Evolutionary conservation across 1,139 yeast genomes (phyloP), one percentile per base, ranked within the genome.

Genomic region (Protomyces inouyei): DNA sequence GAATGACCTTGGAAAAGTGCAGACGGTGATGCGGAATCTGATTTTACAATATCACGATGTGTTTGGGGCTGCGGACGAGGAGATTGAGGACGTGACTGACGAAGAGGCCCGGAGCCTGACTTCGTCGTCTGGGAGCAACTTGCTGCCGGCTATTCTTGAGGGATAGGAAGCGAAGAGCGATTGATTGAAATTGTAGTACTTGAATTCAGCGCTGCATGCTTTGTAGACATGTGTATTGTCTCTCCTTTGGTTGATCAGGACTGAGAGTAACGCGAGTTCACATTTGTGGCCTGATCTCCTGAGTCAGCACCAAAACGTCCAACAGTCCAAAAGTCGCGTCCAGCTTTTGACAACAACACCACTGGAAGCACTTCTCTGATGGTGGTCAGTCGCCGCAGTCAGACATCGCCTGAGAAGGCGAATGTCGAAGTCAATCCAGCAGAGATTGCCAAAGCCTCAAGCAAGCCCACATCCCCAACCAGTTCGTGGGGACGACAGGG

Each of bases 31-130:
- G 16, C 53, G 63, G 25, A 61, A 54, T 23, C 16, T 64, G 23
- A 64, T 64, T 28, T 21, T 64, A 45, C 66, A 60, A 48, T 61
- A 65, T 28, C 60, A 54, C 21, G 61, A 54, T 56, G 46, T 64
- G n/a, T 64, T 64, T 52, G 23, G 59, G 9, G 37, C 56, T 1
- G 64, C 45, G 16, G 60, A 54, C 1, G 60, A 60, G 10, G 37
- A 10, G 4, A 54, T 25, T 14, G 55, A 57, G 14, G 48, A 43
- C 8, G 9, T 10, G 16, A 16, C 23, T 18, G 48, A 43, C 23
- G 48, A 43, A 43, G 48, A 43, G 25, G 48, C 12, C 23, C 21
- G 12, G 48, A 21, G 23, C 14, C 48, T 43, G 21, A 10, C 8
- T 18, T 43, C 48, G 23, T 43, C 23, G 21, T 10, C 48, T 3